phyloP scores from a whole-genome alignment of 345 rosid species.

The Erysimum cheiranthoides region DNA sequence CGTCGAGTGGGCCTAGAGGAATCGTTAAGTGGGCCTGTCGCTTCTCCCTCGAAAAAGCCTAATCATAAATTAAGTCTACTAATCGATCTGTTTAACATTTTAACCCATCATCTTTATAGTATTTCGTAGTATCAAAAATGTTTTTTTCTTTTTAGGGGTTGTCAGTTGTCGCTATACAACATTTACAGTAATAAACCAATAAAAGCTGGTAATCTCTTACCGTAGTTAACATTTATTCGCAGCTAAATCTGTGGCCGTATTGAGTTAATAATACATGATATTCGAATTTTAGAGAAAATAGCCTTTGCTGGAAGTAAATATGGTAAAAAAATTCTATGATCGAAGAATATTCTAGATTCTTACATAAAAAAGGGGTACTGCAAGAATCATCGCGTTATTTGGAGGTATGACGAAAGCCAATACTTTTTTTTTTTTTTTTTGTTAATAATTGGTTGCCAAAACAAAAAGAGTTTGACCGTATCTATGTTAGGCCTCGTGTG shows the following conservation, averaged over 20 bases:
- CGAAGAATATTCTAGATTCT: conserved; percentile 19
- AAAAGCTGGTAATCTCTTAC: neutral
- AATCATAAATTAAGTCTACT: neutral
- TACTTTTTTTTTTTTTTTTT: too few species aligned
- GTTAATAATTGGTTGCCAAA: neutral
- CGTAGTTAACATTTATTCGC: neutral
- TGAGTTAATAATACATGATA: neutral
- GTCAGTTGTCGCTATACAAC: neutral
- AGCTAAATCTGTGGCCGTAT: neutral
- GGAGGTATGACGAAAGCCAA: neutral
- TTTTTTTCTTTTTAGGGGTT: too few species aligned
- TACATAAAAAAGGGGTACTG: neutral
- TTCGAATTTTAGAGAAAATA: neutral
- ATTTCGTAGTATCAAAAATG: too few species aligned
- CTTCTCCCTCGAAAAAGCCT: neutral
- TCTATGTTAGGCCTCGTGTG: conserved; percentile 26
- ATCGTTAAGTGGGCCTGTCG: neutral
- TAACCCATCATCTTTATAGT: too few species aligned
- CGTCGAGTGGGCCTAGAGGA: neutral
- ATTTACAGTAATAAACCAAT: neutral
- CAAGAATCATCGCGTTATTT: conserved; percentile 17
- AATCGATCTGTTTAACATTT: neutral
- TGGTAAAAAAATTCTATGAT: neutral
- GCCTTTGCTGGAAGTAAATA: conserved; percentile 7
- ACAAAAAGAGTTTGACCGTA: conserved; percentile 8